Percentiles rank a stretch among this genome's conserved stretches.
phyloP scores from a whole-genome alignment of 2,329 filamentous ascomycete species.

The Xylogone sp. region DNA sequence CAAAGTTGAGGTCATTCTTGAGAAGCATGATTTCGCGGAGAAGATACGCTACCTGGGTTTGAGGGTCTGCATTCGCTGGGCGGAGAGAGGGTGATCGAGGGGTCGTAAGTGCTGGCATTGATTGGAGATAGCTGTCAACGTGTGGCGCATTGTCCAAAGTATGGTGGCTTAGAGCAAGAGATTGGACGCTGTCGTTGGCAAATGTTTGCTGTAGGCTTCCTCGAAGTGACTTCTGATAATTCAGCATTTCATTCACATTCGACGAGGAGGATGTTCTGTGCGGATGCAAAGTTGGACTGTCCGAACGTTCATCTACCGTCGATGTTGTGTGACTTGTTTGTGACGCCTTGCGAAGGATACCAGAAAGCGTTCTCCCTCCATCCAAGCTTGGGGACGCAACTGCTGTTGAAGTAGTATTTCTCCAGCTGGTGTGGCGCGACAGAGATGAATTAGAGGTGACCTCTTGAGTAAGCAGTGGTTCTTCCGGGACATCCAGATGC shows the following conservation, averaged over 20 bases:
- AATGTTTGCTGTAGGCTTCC: conserved; percentile 51
- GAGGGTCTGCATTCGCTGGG: conserved; percentile 16
- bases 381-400: conserved; percentile 28
- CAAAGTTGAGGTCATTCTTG: conserved; percentile 78
- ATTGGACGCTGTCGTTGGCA: conserved; percentile 52
- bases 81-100: conserved; percentile 23
- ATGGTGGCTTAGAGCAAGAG: conserved; percentile 28
- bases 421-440: conserved; percentile 43
- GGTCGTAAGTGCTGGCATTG: conserved; percentile 10
- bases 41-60: conserved; percentile 49
- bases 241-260: conserved; percentile 52
- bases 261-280: conserved; percentile 40
- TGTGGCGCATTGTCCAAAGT: conserved; percentile 17
- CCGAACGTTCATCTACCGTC: conserved; percentile 38
- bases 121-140: conserved; percentile 24
- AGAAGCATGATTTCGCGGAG: conserved; percentile 72
- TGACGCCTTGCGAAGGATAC: conserved; percentile 40
- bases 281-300: conserved; percentile 62
- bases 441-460: conserved; percentile 15
- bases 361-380: conserved; percentile 34
- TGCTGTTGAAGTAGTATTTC: conserved; percentile 47
- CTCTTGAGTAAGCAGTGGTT: conserved; percentile 19
- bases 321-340: conserved; percentile 48
- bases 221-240: conserved; percentile 56
- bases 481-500: conserved; percentile 23